Conservation (phyloP, 2,329 filamentous ascomycete genomes). For the Colletotrichum sansevieriae region DNA sequence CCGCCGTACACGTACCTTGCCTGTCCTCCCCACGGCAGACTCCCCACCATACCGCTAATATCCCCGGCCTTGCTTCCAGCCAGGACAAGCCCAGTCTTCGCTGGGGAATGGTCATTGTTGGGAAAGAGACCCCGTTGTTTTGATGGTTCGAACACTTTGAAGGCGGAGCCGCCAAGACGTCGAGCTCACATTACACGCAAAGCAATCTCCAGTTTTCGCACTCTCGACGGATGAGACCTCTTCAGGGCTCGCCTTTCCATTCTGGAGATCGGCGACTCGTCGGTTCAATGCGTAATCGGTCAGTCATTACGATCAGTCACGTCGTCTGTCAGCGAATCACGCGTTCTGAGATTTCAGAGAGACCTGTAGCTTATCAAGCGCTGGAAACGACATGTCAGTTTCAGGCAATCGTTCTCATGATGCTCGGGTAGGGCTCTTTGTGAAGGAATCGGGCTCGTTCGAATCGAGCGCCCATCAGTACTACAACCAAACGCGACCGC, state of each 20-base stretch:
- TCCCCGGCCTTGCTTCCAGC: background rate
- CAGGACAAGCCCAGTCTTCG: background rate
- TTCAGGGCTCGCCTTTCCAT: background rate
- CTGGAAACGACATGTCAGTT: too few species aligned
- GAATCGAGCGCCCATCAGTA: too few species aligned
- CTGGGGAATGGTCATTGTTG: slow-evolving; percentile 5
- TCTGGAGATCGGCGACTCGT: background rate
- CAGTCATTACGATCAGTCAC: slow-evolving; percentile 16
- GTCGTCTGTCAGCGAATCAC: background rate
- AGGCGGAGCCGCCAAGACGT: slow-evolving; percentile 14
- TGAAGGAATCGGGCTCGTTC: too few species aligned
- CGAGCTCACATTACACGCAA: background rate
- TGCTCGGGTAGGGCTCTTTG: too few species aligned
- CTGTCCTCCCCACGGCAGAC: background rate
- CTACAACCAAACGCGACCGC: too few species aligned
- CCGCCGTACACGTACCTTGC: background rate
- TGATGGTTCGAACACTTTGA: background rate
- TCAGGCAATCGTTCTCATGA: too few species aligned
- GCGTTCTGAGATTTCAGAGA: background rate
- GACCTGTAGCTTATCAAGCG: background rate
- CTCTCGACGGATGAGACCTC: background rate
- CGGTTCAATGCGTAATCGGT: background rate
- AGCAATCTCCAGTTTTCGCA: slow-evolving; percentile 12
- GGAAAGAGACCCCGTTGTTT: background rate
- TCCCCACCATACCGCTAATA: slow-evolving; percentile 16